These are phyloP conservation scores for Tolypocladium amazonense DNA, from an alignment of 2,329 filamentous ascomycete species.

Conservation along the genomic window DNA sequence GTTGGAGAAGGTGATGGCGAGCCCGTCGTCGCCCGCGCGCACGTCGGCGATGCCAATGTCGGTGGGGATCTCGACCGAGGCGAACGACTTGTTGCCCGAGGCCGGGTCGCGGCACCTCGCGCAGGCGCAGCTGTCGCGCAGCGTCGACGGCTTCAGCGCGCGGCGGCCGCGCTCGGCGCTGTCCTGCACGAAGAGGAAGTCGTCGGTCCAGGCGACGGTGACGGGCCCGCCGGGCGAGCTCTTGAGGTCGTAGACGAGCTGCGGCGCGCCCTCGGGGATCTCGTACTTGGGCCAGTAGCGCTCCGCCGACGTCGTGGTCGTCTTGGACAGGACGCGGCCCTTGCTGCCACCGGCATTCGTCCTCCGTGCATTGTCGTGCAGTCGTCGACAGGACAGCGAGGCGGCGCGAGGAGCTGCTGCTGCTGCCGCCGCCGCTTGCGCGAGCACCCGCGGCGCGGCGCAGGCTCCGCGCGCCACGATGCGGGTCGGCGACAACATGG, in stretches of 20 bases:
- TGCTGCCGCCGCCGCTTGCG: background rate
- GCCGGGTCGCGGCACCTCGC: slow-evolving; percentile 39
- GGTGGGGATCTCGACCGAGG: slow-evolving; percentile 27
- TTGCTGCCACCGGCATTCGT: background rate
- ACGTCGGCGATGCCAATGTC: slow-evolving; percentile 21
- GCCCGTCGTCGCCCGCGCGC: slow-evolving; percentile 20
- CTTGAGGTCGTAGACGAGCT: slow-evolving; percentile 3
- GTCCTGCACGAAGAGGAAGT: slow-evolving; percentile 18
- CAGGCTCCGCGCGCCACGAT: background rate
- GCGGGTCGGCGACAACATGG: slow-evolving; percentile 1
- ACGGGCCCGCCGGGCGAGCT: slow-evolving; percentile 4
- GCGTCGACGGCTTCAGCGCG: slow-evolving; percentile 14
- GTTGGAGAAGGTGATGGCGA: slow-evolving; percentile 50
- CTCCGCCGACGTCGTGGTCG: background rate
- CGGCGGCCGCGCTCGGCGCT: slow-evolving; percentile 9
- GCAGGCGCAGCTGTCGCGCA: slow-evolving; percentile 48
- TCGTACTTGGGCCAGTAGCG: slow-evolving; percentile 6
- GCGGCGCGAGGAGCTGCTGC: background rate
- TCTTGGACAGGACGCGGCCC: background rate
- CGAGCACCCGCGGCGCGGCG: background rate
- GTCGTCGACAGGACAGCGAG: background rate
- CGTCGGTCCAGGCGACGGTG: slow-evolving; percentile 14
- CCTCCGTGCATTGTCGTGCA: background rate
- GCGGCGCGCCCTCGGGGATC: slow-evolving; percentile 6
- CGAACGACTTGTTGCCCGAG: slow-evolving; percentile 49